phyloP scores from a whole-genome alignment of 805 yeast species.

The Candida mattraensis region DNA sequence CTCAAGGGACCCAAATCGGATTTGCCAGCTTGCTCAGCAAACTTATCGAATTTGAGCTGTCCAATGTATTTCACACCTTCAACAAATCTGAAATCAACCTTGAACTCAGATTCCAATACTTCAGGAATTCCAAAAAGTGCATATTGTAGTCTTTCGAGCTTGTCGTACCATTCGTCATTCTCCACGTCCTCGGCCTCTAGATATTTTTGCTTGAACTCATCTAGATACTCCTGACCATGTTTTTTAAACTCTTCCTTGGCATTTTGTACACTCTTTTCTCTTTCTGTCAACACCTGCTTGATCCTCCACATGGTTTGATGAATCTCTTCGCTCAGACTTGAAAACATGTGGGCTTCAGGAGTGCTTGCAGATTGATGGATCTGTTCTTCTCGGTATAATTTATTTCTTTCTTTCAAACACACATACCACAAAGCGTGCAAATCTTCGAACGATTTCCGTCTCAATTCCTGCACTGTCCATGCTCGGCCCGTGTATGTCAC shows the following conservation, averaged over 20 bases:
- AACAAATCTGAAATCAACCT: conserved; percentile 57
- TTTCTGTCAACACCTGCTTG: conserved; percentile 83
- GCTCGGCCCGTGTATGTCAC: conserved; percentile 60
- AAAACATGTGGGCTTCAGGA: conserved; percentile 22
- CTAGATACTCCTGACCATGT: conserved; percentile 48
- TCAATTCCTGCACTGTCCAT: conserved; percentile 86
- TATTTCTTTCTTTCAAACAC: conserved; percentile 79
- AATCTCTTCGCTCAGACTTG: conserved; percentile 39
- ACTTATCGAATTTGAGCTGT: conserved; percentile 60
- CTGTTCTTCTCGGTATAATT: conserved; percentile 71
- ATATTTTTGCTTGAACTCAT: conserved; percentile 59
- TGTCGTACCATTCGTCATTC: conserved; percentile 57
- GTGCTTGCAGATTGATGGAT: conserved; percentile 45
- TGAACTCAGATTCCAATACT: conserved; percentile 55
- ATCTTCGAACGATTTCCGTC: conserved; percentile 90
- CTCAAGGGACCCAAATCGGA: conserved; percentile 46
- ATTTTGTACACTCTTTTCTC: conserved; percentile 68
- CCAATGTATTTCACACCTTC: conserved; percentile 72
- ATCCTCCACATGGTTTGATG: conserved; percentile 73
- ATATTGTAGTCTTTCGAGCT: conserved; percentile 73
- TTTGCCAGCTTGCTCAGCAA: conserved; percentile 32
- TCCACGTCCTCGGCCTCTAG: conserved; percentile 56
- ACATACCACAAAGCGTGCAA: conserved; percentile 90
- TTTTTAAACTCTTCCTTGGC: conserved; percentile 49
- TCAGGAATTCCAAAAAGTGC: conserved; percentile 86